These are phyloP conservation scores for Colletotrichum sp. DNA, from an alignment of 2,329 filamentous ascomycete genomes.

Conservation along the genomic window DNA sequence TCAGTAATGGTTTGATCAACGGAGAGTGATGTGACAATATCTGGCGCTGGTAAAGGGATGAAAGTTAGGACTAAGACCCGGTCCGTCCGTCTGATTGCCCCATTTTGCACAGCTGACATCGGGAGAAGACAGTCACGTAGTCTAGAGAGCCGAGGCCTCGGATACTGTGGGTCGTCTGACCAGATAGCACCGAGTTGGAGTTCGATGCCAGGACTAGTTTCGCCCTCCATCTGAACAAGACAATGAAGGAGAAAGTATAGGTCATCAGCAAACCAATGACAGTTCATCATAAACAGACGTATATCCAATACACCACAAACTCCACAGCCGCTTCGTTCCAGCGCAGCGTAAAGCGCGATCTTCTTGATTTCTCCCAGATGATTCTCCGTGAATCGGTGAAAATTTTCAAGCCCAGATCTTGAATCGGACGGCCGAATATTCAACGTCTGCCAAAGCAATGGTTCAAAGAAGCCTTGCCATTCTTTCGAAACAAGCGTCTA, in stretches of 20 bases:
- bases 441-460: neutral
- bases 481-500: neutral
- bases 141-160: neutral
- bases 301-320: neutral
- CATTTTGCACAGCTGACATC: neutral
- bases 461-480: neutral
- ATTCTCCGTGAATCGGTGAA: neutral
- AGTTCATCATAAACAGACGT: neutral
- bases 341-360: neutral
- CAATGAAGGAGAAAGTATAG: neutral
- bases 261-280: neutral
- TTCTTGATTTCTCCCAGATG: neutral
- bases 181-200: neutral
- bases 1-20: neutral
- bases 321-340: neutral
- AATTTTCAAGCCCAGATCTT: neutral
- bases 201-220: neutral
- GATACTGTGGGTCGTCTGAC: neutral
- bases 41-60: neutral
- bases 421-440: neutral
- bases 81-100: neutral
- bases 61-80: no score
- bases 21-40: neutral
- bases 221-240: neutral
- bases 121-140: neutral